These are phyloP conservation scores for Seiridium unicorne DNA, from an alignment of 2,329 filamentous ascomycete genomes.

Conservation along the genomic window DNA sequence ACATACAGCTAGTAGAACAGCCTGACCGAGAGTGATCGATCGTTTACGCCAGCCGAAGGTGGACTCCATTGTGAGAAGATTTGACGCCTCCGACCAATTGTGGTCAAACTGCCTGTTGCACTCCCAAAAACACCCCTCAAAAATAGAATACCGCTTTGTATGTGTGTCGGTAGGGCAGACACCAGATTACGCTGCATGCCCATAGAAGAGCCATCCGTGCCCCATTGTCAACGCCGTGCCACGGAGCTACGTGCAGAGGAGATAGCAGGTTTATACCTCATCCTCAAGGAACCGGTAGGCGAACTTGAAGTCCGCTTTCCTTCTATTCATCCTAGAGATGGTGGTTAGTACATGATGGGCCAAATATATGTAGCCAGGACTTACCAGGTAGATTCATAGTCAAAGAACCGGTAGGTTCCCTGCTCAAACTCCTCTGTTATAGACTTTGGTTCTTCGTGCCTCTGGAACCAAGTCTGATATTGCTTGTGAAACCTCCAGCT, in stretches of 20 bases:
- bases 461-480: conserved; percentile 99
- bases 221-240: background rate
- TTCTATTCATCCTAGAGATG: conserved; percentile 84
- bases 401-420: conserved; percentile 98
- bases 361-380: conserved; percentile 30
- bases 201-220: background rate
- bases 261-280: conserved; percentile 57
- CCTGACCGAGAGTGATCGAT: background rate
- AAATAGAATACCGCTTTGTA: background rate
- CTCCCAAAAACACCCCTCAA: background rate
- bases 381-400: conserved; percentile 98
- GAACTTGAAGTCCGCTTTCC: conserved; percentile 98
- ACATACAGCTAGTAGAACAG: conserved; percentile 2
- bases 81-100: background rate
- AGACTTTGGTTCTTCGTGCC: conserved; percentile 96
- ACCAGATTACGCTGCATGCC: background rate
- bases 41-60: conserved; percentile 1
- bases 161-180: background rate
- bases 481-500: conserved; percentile 99
- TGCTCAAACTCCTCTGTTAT: conserved; percentile 99
- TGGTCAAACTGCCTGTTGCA: conserved; percentile 6
- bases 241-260: background rate
- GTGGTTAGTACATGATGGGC: conserved; percentile 19
- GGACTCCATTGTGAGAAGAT: background rate
- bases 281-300: conserved; percentile 97